Percentiles rank a stretch among this genome's conserved stretches.
Conservation (phyloP, 768 basidiomycete species). For the Boletus pseudo-olivaceus region DNA sequence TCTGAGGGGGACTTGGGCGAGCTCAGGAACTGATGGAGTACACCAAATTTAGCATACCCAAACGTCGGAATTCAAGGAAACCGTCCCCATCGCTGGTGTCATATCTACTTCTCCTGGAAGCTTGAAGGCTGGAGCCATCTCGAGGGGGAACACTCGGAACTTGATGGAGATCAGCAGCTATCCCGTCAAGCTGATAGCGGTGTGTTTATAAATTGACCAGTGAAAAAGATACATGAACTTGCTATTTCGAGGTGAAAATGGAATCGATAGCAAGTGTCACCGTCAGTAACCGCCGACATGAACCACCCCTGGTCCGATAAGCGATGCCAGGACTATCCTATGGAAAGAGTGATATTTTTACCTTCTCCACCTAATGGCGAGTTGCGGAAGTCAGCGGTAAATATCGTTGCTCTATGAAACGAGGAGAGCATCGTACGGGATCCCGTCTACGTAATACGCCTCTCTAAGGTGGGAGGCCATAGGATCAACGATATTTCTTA, state of each 20-base stretch:
- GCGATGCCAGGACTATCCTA: not conserved
- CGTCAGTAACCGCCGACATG: not conserved
- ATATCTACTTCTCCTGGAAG: not conserved
- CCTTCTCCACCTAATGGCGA: slow-evolving; percentile 3
- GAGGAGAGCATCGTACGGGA: slow-evolving; percentile 29
- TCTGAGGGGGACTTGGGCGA: not conserved
- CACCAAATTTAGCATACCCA: not conserved
- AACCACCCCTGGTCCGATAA: not conserved
- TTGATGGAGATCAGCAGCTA: not conserved
- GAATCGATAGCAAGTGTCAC: not conserved
- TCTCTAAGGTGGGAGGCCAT: slow-evolving; percentile 30
- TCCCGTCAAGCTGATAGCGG: not conserved
- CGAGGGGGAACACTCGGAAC: not conserved
- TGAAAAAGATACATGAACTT: not conserved
- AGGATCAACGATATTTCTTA: slow-evolving; percentile 77
- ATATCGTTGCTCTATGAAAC: slow-evolving; percentile 20
- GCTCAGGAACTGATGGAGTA: not conserved
- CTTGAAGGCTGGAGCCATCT: not conserved
- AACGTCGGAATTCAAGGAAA: not conserved
- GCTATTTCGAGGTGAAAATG: not conserved
- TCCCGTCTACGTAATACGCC: slow-evolving; percentile 29
- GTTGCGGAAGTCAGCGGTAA: not conserved
- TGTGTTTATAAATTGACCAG: slow-evolving; percentile 1
- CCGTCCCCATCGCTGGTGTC: not conserved
- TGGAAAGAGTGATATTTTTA: not conserved